Percentiles rank a stretch among this genome's conserved stretches.
These are phyloP conservation scores for Limnanthes douglasii DNA, from an alignment of 345 rosid genomes.

Conservation along the genomic window DNA sequence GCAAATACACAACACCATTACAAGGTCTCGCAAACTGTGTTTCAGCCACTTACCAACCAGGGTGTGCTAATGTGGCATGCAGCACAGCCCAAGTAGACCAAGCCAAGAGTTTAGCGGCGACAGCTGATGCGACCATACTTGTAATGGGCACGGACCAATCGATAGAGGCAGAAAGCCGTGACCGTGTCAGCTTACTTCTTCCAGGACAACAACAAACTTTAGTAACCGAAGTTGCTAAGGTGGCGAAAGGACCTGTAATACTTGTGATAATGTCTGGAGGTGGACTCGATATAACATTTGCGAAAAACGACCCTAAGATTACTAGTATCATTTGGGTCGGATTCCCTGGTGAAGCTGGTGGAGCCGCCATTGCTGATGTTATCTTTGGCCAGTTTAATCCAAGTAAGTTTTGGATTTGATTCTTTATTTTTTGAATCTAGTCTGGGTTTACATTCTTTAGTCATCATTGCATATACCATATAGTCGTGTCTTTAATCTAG, in stretches of 20 bases:
- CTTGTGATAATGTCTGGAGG: constrained; percentile 97
- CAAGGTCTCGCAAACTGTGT: constrained; percentile 53
- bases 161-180: constrained; percentile 51
- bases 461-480: no score
- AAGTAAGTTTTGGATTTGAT: constrained; percentile 22
- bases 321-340: constrained; percentile 85
- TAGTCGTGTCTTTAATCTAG: no score
- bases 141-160: constrained; percentile 75
- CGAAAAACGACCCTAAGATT: constrained; percentile 44
- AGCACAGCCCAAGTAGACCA: constrained; percentile 38
- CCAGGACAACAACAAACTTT: constrained; percentile 69
- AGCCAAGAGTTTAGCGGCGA: constrained; percentile 37
- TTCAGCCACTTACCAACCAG: constrained; percentile 37
- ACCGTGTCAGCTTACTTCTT: constrained; percentile 45
- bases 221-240: constrained; percentile 50
- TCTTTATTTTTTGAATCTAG: background rate
- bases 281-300: constrained; percentile 65
- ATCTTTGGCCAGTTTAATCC: constrained; percentile 72
- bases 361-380: constrained; percentile 81
- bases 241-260: constrained; percentile 65
- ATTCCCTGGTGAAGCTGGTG: constrained; percentile 92
- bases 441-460: no score
- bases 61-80: constrained; percentile 67
- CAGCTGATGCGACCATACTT: constrained; percentile 67
- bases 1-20: constrained; percentile 75